These are phyloP conservation scores for Echium plantagineum DNA, from an alignment of 257 asterid genomes.

Conservation along the genomic window DNA sequence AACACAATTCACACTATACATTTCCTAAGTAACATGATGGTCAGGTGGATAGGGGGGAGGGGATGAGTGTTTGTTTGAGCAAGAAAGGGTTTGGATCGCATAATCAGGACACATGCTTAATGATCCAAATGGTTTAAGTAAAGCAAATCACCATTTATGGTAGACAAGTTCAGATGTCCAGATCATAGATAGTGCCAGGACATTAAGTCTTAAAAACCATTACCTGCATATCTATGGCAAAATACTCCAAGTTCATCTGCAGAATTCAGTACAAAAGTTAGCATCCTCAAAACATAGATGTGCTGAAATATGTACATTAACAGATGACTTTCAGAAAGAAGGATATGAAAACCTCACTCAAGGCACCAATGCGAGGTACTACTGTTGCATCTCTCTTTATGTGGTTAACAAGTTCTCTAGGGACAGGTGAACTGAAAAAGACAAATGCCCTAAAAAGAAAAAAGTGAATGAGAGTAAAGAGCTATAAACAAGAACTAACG, in stretches of 20 bases:
- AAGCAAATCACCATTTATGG: no score
- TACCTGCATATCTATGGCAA: slow-evolving; percentile 95
- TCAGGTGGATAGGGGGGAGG: background rate
- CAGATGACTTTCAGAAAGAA: slow-evolving; percentile 6
- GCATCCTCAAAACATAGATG: slow-evolving; percentile 15
- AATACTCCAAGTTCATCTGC: slow-evolving; percentile 99
- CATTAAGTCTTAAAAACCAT: slow-evolving; percentile 8
- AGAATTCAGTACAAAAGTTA: slow-evolving; percentile 27
- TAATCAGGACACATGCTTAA: no score
- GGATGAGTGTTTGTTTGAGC: background rate
- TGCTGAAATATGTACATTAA: no score
- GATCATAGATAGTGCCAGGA: background rate
- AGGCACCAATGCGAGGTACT: slow-evolving; percentile 89
- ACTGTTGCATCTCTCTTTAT: slow-evolving; percentile 78
- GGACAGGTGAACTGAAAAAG: slow-evolving; percentile 90
- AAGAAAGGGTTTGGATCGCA: background rate
- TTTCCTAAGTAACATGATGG: background rate
- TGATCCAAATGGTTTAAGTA: background rate
- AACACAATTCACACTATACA: background rate
- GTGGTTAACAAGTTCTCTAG: slow-evolving; percentile 71
- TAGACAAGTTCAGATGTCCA: background rate
- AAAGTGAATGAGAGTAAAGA: slow-evolving; percentile 11
- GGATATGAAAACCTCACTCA: slow-evolving; percentile 65
- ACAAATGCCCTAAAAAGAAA: slow-evolving; percentile 66
- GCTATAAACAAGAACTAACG: background rate